Conservation (phyloP, 148 eudicot species). For the Fagopyrum esculentum region DNA sequence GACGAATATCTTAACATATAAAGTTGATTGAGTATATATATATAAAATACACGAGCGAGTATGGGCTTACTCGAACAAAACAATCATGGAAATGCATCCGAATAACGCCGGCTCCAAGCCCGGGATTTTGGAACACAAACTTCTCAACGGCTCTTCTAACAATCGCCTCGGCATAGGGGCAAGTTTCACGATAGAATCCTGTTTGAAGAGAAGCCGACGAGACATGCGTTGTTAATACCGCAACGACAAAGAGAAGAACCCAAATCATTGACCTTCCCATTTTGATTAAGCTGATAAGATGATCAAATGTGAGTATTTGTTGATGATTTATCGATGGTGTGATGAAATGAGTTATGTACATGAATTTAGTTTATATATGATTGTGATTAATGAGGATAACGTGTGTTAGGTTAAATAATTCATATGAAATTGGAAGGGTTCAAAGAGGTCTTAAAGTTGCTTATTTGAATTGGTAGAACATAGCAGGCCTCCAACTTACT, state of each 20-base stretch:
- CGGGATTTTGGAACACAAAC: neutral
- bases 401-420: neutral
- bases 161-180: slow-evolving; percentile 3
- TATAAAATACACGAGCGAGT: neutral
- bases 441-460: neutral
- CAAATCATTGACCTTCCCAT: neutral
- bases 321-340: neutral
- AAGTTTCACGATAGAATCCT: neutral
- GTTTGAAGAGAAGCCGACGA: neutral
- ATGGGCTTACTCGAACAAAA: neutral
- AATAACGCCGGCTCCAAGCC: neutral
- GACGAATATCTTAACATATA: neutral
- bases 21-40: neutral
- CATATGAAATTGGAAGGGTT: too few relatives aligned
- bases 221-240: neutral
- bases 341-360: neutral
- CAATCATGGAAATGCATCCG: slow-evolving; percentile 9
- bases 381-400: neutral
- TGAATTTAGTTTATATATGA: too few relatives aligned
- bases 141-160: neutral
- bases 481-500: neutral
- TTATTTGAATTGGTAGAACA: neutral
- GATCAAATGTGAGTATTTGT: neutral
- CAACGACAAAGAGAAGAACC: neutral
- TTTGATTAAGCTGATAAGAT: neutral